Base-by-base conservation (phyloP, 192 early-diverging fungal species). In the Mycoemilia scoparia region DNA sequence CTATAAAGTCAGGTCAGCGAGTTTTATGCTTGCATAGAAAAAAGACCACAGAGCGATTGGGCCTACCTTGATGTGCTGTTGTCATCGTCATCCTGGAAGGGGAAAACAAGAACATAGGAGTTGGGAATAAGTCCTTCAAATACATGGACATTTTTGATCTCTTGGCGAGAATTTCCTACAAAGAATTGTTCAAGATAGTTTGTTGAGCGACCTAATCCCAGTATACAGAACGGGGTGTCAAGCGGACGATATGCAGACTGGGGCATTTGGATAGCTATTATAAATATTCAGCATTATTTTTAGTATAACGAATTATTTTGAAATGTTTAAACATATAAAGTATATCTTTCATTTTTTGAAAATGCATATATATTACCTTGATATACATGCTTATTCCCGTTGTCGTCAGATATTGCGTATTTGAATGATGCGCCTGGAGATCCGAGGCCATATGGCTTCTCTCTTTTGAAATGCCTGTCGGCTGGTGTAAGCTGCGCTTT, bases 121-220 rank as follows among this genome's bases (percentile, higher is more conserved):
- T 96, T 96, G 1, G 90, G 90, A 24, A 96, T 87, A 3, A 96
- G 74, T 1, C 87, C 90, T 30, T 72, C 64, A 43, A 77, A 90
- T 11, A 46, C 52, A 29, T 36, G 29, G 9, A 16, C 41, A 4
- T 27, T 32, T 24, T 16, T 26, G 9, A 51, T 53, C 17, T 34
- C 13, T 12, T 51, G 29, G 34, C 46, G 39, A 8, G 51, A 49
- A 8, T 37, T 46, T 1, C 87, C 90, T 0, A 85, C 86, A 51
- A 86, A 85, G 49, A 96, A 58, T 35, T 84, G 76, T 45, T 96
- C 90, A 11, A 96, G 78, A 51, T 96, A 96, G 48, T 91, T 91
- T 60, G 89, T 96, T 3, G 87, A 91, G 43, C 90, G 53, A 1
- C 90, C 90, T 8, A 96, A 67, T 9, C 90, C 90, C 39, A 88